phyloP scores from a whole-genome alignment of 1,139 yeast genomes.

The Yamadazyma sp. region DNA sequence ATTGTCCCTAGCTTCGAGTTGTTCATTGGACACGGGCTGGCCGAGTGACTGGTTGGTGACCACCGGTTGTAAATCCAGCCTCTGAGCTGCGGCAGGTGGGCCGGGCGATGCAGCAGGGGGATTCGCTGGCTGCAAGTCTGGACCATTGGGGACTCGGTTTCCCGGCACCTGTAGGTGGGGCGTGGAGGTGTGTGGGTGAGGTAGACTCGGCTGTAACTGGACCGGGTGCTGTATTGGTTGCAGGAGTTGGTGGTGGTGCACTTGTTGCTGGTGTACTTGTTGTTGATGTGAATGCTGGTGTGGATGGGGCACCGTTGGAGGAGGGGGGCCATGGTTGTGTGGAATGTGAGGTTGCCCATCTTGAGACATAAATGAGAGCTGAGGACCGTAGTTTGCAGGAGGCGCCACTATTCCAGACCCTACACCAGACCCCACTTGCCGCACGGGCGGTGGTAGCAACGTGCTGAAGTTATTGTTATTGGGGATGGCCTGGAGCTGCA shows the following conservation, averaged over 20 bases:
- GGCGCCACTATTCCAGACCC: background rate
- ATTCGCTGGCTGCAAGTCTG: no score
- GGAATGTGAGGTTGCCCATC: background rate
- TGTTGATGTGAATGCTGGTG: slow-evolving; percentile 1
- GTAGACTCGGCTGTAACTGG: no score
- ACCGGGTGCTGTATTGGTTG: no score
- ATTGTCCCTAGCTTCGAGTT: slow-evolving; percentile 1
- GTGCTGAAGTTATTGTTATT: background rate
- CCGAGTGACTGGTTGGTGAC: slow-evolving; percentile 2
- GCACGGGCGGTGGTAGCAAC: slow-evolving; percentile 3
- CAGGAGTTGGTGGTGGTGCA: no score
- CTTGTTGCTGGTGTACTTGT: background rate
- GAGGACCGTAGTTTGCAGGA: background rate
- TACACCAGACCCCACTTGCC: slow-evolving; percentile 2
- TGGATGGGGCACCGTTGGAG: slow-evolving; percentile 1
- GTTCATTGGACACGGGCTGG: slow-evolving; percentile 2
- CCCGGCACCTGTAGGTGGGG: no score
- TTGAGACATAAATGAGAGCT: background rate
- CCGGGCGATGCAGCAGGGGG: no score
- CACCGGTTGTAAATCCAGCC: background rate
- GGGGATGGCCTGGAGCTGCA: background rate
- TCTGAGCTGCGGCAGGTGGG: no score
- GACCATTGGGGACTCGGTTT: no score
- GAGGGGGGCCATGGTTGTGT: background rate
- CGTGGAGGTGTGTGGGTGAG: no score